Base-by-base conservation (phyloP, 2,329 filamentous ascomycete species). In the Exophiala calicioides region DNA sequence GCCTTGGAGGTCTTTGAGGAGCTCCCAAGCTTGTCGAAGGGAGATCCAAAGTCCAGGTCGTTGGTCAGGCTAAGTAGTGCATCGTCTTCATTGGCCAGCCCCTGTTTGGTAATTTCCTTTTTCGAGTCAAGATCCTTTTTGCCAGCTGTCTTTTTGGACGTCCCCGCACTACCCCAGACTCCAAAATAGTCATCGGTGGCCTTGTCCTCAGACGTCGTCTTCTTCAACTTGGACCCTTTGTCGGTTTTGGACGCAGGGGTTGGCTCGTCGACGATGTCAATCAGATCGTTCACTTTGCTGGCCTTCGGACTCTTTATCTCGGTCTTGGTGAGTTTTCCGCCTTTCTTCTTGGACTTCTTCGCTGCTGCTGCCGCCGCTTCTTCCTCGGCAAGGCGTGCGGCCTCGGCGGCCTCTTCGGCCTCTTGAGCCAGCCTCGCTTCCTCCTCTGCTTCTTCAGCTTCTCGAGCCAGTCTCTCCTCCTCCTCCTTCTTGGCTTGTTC, bases 81-180 rank as follows among this genome's bases (percentile, higher is more conserved):
- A n/a, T 65, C 55, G 51, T 63, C 65, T 55, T 68, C 60, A 67
- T 70, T 71, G 68, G 70, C 58, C 65, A 58, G 59, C 33, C 63
- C 65, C 59, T 63, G 62, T 56, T 68, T 62, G 45, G 60, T 68
- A 67, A 73, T 74, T 55, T 71, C 70, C 62, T 69, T 68, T 57
- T 66, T 64, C 39, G 59, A 57, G 45, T 64, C 66, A 31, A 59
- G 57, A 53, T 62, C 57, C 52, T 67, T 67, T 59, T 67, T 67
- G 55, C 61, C 62, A 59, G 55, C 47, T 63, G 62, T 60, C 62
- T 64, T 63, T 49, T 62, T 64, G 40, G 51, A 39, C 18, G 36
- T 53, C 19, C 44, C 42, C 44, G 43, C 47, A 29, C 48, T 52
- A 37, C 58, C 60, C 60, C 61, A 61, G 48, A 60, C 51, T 37